Evolutionary conservation across 176 grass and related monocot genomes (phyloP).

Genomic region (Cenchrus fungigraminus): DNA sequence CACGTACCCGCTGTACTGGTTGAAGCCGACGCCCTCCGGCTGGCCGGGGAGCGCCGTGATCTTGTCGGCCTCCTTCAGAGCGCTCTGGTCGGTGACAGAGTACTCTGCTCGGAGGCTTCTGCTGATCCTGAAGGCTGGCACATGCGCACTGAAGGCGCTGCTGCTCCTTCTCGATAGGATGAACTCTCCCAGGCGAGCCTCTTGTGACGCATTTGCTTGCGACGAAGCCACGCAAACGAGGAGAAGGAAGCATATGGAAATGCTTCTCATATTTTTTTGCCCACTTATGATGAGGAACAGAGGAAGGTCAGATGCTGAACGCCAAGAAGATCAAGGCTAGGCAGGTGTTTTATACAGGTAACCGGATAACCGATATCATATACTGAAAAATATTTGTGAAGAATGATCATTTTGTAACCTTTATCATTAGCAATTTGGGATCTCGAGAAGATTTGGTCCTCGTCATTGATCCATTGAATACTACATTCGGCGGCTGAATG

Average conservation of each 20-base stretch:
- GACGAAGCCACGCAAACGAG: conserved; percentile 9
- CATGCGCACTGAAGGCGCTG: not conserved
- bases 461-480: conserved; percentile 4
- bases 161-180: conserved; percentile 29
- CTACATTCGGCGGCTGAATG: not conserved
- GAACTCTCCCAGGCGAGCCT: conserved; percentile 23
- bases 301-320: not conserved
- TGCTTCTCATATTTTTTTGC: conserved; percentile 10
- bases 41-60: conserved; percentile 52
- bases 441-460: not conserved
- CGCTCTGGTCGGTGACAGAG: conserved; percentile 9
- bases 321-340: not conserved
- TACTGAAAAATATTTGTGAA: not conserved
- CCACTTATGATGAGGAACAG: not conserved
- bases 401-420: not conserved
- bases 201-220: conserved; percentile 28
- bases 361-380: not conserved
- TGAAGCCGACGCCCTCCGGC: conserved; percentile 28
- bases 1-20: conserved; percentile 64
- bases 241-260: not conserved
- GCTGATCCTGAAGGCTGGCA: not conserved
- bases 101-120: not conserved
- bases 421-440: not conserved
- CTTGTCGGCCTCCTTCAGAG: conserved; percentile 46
- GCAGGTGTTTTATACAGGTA: not conserved